These are phyloP conservation scores for Venturia asperata DNA, from an alignment of 2,329 filamentous ascomycete species.

Conservation along the genomic window DNA sequence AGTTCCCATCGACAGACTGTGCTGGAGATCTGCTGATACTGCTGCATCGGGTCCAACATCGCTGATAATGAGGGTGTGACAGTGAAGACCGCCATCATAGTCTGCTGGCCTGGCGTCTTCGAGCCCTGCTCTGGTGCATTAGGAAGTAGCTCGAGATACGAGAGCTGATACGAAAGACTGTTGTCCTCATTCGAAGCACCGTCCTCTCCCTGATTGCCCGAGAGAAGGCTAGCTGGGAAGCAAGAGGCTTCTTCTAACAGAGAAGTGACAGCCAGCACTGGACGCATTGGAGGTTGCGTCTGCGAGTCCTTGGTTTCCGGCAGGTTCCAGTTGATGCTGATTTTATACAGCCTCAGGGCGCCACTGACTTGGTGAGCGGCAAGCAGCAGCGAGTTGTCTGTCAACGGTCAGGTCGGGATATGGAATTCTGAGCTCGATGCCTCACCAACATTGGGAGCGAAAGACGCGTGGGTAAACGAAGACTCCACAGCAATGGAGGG, in stretches of 20 bases:
- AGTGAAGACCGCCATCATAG: conserved; percentile 68
- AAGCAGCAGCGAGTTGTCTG: conserved; percentile 50
- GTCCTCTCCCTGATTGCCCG: conserved; percentile 27
- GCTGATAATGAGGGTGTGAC: conserved; percentile 44
- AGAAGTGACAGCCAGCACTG: conserved; percentile 26
- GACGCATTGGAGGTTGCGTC: conserved; percentile 15
- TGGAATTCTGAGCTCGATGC: conserved; percentile 9
- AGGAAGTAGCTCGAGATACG: conserved; percentile 67
- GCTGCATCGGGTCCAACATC: conserved; percentile 37
- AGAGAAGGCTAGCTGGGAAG: conserved; percentile 24
- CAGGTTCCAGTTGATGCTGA: conserved; percentile 65
- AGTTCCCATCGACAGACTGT: conserved; percentile 79
- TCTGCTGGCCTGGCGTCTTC: conserved; percentile 46
- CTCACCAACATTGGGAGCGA: conserved; percentile 61
- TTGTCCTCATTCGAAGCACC: conserved; percentile 26
- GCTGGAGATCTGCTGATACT: conserved; percentile 59
- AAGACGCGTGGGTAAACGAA: conserved; percentile 35
- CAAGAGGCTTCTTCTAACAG: conserved; percentile 25
- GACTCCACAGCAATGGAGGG: conserved; percentile 53
- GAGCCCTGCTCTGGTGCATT: conserved; percentile 53
- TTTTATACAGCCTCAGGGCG: conserved; percentile 66
- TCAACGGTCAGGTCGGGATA: neutral
- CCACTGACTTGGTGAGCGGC: conserved; percentile 62
- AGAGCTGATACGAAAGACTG: conserved; percentile 43
- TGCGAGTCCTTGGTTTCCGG: neutral